Percentiles rank a stretch among this genome's conserved stretches.
Evolutionary conservation across 2,329 filamentous ascomycete genomes (phyloP).

Genomic region (Pseudocercospora fijiensis): DNA sequence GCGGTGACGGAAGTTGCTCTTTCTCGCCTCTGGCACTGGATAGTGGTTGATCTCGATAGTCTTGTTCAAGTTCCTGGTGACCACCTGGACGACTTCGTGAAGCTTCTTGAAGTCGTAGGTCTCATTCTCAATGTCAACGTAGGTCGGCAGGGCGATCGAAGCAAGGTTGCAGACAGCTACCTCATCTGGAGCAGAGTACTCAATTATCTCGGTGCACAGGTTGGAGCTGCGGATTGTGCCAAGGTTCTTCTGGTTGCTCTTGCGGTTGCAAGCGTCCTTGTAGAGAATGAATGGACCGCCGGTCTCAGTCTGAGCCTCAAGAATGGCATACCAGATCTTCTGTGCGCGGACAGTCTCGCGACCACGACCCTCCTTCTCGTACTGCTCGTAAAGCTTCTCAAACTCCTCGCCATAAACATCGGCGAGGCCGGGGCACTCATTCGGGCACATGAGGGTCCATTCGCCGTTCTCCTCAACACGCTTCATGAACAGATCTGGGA

Average conservation of each 20-base stretch:
- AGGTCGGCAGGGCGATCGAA: constrained; percentile 87
- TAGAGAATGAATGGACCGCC: constrained; percentile 99
- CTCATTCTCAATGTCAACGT: constrained; percentile 79
- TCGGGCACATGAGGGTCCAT: constrained; percentile 98
- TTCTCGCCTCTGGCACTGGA: constrained; percentile 87
- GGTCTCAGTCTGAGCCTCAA: constrained; percentile 97
- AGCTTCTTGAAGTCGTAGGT: constrained; percentile 95
- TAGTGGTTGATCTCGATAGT: constrained; percentile 99
- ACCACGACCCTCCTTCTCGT: constrained; percentile 83
- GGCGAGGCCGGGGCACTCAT: constrained; percentile 89
- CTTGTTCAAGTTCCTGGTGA: constrained; percentile 94
- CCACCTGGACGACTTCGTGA: constrained; percentile 88
- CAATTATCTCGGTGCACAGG: constrained; percentile 96
- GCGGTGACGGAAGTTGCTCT: constrained; percentile 96
- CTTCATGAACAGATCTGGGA: constrained; percentile 99
- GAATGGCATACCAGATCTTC: constrained; percentile 98
- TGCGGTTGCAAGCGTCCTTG: constrained; percentile 97
- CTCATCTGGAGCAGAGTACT: constrained; percentile 96
- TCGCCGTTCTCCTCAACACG: constrained; percentile 94
- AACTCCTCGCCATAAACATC: constrained; percentile 98
- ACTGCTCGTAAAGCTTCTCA: constrained; percentile 84
- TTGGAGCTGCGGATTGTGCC: constrained; percentile 98
- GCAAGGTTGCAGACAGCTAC: constrained; percentile 98
- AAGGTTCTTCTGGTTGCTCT: constrained; percentile 99
- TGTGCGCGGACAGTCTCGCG: constrained; percentile 92